Evolutionary conservation across 2,329 filamentous ascomycete genomes (phyloP), one percentile per base, ranked within the genome.

Genomic region (Decorospora gaudefroyi): DNA sequence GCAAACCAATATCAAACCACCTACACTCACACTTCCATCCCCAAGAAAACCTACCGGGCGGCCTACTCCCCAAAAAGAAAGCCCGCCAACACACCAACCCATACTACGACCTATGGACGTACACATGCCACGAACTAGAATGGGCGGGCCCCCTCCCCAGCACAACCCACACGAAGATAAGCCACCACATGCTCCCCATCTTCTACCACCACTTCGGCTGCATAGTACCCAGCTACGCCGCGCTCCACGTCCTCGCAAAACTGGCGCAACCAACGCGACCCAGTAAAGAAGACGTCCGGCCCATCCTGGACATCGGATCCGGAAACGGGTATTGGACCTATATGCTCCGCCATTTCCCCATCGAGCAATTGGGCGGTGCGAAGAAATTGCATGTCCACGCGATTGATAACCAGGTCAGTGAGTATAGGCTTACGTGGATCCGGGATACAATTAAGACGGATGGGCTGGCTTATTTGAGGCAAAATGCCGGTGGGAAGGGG

Each of bases 131-230:
- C 18, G 77, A 77, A 48, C 74, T 90, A 6, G 80, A 85, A 68
- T 86, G 84, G 83, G 78, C 77, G 35, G 83, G 85, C 1, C 82
- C 85, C 2, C 71, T 78, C 61, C 68, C 73, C 10, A 70, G 71
- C 23, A 80, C 83, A 3, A 75, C 74, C 11, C 70, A 75, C 17
- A 76, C 79, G 3, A 76, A 74, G 38, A 78, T 75, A 46, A 80
- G 78, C 35, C 87, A 90, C 69, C 85, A 86, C 56, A 75, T 88
- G 5, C 76, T 90, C 6, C 86, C 86, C 2, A 74, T 90, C 12
- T 76, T 89, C 42, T 90, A 89, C 77, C 86, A 90, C 70, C 86
- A 90, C 68, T 90, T 90, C 66, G 86, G 86, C 36, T 90, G 86
- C 70, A 80, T 81, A 1, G 83, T 83, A 13, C 87, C 87, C 0